phyloP scores from a whole-genome alignment of 2,329 filamentous ascomycete species.

The Bipolaris gigantea region DNA sequence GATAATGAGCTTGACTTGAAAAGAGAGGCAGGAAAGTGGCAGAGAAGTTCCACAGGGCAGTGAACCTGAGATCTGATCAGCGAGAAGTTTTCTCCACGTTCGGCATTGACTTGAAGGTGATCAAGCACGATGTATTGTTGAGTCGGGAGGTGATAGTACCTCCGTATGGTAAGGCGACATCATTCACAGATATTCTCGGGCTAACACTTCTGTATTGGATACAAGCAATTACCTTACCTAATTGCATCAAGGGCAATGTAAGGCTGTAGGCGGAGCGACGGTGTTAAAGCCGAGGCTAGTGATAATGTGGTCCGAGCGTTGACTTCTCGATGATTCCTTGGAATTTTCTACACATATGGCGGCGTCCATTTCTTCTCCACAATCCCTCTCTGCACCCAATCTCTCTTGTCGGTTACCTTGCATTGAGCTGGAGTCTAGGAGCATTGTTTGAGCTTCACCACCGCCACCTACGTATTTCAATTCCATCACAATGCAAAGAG shows the following conservation, averaged over 20 bases:
- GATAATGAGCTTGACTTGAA: not conserved
- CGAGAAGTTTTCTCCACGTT: conserved; percentile 1
- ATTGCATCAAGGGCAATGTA: not conserved
- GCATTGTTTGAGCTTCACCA: conserved; percentile 34
- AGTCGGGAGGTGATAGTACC: not conserved
- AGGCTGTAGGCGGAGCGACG: conserved; percentile 5
- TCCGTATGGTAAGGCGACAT: not conserved
- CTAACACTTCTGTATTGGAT: not conserved
- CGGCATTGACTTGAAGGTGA: conserved; percentile 6
- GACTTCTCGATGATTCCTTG: conserved; percentile 17
- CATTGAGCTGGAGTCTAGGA: conserved; percentile 43
- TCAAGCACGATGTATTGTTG: conserved; percentile 13
- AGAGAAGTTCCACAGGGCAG: not conserved
- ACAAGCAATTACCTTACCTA: not conserved
- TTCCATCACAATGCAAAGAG: conserved; percentile 82
- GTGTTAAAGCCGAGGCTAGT: conserved; percentile 15
- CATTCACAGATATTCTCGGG: no score
- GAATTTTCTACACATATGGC: conserved; percentile 13
- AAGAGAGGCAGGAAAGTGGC: conserved; percentile 4
- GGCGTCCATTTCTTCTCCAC: conserved; percentile 21
- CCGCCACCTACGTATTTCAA: conserved; percentile 23
- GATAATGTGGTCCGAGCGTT: conserved; percentile 10
- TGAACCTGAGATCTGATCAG: not conserved
- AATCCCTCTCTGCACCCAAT: conserved; percentile 25
- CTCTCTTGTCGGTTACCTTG: conserved; percentile 36